Evolutionary conservation across 768 basidiomycete species (phyloP).

Genomic region (Boletus eberwhitei): DNA sequence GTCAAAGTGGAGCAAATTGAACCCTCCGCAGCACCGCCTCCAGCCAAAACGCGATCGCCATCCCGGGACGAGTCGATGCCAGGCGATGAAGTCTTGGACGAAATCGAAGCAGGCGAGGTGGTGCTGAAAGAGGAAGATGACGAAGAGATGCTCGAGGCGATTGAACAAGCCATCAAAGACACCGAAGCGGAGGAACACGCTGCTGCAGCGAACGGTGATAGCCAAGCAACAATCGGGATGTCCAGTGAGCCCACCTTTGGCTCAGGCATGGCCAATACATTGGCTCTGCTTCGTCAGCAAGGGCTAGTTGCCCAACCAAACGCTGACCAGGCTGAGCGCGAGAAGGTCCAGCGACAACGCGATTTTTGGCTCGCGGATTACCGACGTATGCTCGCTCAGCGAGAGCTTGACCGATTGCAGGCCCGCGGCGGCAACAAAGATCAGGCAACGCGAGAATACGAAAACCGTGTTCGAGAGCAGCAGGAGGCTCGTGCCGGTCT

Average conservation of each 20-base stretch:
- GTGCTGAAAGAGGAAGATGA: slow-evolving; percentile 78
- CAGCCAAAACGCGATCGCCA: slow-evolving; percentile 37
- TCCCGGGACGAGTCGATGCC: slow-evolving; percentile 56
- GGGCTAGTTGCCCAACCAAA: slow-evolving; percentile 73
- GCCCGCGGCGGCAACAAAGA: slow-evolving; percentile 82
- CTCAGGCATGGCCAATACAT: slow-evolving; percentile 82
- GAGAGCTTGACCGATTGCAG: slow-evolving; percentile 76
- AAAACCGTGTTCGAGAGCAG: slow-evolving; percentile 88
- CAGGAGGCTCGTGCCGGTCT: slow-evolving; percentile 81
- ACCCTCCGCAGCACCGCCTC: slow-evolving; percentile 22
- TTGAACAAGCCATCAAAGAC: slow-evolving; percentile 65
- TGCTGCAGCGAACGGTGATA: slow-evolving; percentile 31
- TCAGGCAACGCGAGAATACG: slow-evolving; percentile 91
- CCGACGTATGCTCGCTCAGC: slow-evolving; percentile 66
- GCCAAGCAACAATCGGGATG: slow-evolving; percentile 49
- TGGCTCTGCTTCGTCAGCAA: slow-evolving; percentile 86
- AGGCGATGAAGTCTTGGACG: slow-evolving; percentile 63
- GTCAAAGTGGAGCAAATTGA: slow-evolving; percentile 50
- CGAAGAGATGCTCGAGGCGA: slow-evolving; percentile 73
- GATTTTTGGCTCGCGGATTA: slow-evolving; percentile 91
- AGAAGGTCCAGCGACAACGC: slow-evolving; percentile 76
- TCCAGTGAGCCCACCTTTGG: slow-evolving; percentile 76
- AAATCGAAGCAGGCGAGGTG: slow-evolving; percentile 81
- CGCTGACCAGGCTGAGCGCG: slow-evolving; percentile 69
- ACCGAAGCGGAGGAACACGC: slow-evolving; percentile 54